Evolutionary conservation across 2,329 filamentous ascomycete genomes (phyloP), one percentile per base, ranked within the genome.

Genomic region (Arthroderma uncinatum): DNA sequence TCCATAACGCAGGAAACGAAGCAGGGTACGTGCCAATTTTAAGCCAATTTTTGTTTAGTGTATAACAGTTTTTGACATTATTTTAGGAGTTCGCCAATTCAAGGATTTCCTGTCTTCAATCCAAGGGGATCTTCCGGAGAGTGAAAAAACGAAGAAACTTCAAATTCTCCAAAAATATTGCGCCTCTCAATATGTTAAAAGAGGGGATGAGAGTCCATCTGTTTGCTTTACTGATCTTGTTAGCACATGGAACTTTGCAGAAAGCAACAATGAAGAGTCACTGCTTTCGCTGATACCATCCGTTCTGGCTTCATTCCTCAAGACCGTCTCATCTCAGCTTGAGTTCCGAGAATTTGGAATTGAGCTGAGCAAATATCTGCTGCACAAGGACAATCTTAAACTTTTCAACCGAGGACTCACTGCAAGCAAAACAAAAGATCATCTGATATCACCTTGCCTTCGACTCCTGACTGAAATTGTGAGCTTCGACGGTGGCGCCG

Each of bases 381-480:
- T 98, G 28, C 86, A 90, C 65, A 86, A 86, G 62, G 82, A 85
- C 25, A 89, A 95, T 63, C 78, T 91, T 61, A 89, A 91, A 64
- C 80, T 95, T 2, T 74, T 97, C 23, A 84, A 88, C 33, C 84
- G 85, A 59, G 89, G 89, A 59, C 74, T 97, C 16, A 85, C 87
- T 2, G 83, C 88, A 0, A 85, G 87, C 23, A 91, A 89, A 70
- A 80, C 83, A 52, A 95, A 94, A 67, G 89, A 90, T 39, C 89
- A 88, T 70, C 76, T 97, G 58, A 91, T 96, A 60, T 93, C 89
- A 2, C 92, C 93, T 0, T 91, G 87, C 23, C 74, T 98, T 58
- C 84, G 92, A 57, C 75, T 98, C 54, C 79, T 98, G 59, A 87
- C 85, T 54, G 92, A 98, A 72, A 79, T 91, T n/a, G 82, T 89